Conservation (phyloP, 371 early-diverging fungal genomes). For the Amoeboaphelidium protococcarum region DNA sequence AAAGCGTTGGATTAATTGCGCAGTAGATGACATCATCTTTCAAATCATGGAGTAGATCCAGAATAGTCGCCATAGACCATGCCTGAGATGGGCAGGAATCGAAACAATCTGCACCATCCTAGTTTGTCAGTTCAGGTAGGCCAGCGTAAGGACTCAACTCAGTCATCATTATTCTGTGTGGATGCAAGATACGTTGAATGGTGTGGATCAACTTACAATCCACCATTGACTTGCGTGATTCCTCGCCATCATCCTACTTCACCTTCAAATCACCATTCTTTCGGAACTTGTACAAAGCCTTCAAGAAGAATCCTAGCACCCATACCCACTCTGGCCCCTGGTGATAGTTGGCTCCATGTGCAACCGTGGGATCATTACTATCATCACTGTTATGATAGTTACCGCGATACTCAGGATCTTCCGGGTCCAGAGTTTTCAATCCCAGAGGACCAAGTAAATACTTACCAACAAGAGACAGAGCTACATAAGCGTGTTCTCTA, state of each 20-base stretch:
- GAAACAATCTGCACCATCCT: constrained; percentile 42
- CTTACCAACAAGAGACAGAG: constrained; percentile 32
- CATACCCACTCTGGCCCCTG: constrained; percentile 95
- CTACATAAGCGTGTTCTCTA: constrained; percentile 33
- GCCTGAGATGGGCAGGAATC: constrained; percentile 81
- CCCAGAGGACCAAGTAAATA: constrained; percentile 58
- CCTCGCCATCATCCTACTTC: no score
- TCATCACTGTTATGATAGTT: constrained; percentile 75
- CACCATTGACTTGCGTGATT: no score
- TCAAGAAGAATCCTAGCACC: constrained; percentile 59
- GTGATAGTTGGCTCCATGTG: constrained; percentile 90
- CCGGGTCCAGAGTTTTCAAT: constrained; percentile 78
- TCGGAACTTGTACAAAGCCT: constrained; percentile 47
- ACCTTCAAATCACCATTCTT: constrained; percentile 7
- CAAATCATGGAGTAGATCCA: constrained; percentile 21
- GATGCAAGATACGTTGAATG: not conserved
- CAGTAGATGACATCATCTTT: no score
- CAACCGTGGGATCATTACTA: constrained; percentile 41
- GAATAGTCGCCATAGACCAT: constrained; percentile 58
- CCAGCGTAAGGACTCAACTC: constrained; percentile 44
- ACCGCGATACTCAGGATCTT: constrained; percentile 63
- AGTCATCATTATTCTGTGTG: constrained; percentile 1
- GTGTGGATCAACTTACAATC: not conserved
- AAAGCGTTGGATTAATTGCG: no score
- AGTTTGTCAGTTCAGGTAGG: constrained; percentile 81